phyloP scores from a whole-genome alignment of 2,329 filamentous ascomycete genomes.

The Diaporthe ilicicola region DNA sequence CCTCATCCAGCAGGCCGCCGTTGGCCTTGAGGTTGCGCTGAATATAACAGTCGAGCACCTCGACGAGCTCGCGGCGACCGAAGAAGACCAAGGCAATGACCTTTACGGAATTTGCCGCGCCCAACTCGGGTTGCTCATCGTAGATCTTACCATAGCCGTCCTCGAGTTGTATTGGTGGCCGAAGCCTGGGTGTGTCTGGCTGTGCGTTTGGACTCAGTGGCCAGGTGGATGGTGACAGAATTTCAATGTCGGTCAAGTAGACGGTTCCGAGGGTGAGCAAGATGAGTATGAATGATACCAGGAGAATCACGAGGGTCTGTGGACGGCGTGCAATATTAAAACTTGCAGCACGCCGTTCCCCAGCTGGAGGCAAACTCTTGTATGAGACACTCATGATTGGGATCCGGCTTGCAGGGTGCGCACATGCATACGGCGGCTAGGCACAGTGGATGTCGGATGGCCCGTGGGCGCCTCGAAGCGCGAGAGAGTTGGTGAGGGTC shows the following conservation, averaged over 20 bases:
- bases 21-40: constrained; percentile 36
- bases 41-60: neutral
- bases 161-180: neutral
- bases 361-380: neutral
- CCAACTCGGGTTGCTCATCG: neutral
- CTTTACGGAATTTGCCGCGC: neutral
- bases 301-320: constrained; percentile 2
- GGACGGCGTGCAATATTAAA: neutral
- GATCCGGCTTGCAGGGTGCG: neutral
- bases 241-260: constrained; percentile 1
- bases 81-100: neutral
- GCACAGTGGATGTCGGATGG: neutral
- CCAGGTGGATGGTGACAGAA: constrained; percentile 4
- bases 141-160: neutral
- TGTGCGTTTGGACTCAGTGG: neutral
- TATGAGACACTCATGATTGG: neutral
- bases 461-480: neutral
- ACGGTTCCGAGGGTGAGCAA: neutral
- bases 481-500: neutral
- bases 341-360: neutral
- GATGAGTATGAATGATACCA: neutral
- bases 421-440: neutral
- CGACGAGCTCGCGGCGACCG: neutral
- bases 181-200: neutral
- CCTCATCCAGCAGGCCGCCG: constrained; percentile 36